These are phyloP conservation scores for Podospora conica DNA, from an alignment of 495 filamentous ascomycete genomes.

Conservation along the genomic window DNA sequence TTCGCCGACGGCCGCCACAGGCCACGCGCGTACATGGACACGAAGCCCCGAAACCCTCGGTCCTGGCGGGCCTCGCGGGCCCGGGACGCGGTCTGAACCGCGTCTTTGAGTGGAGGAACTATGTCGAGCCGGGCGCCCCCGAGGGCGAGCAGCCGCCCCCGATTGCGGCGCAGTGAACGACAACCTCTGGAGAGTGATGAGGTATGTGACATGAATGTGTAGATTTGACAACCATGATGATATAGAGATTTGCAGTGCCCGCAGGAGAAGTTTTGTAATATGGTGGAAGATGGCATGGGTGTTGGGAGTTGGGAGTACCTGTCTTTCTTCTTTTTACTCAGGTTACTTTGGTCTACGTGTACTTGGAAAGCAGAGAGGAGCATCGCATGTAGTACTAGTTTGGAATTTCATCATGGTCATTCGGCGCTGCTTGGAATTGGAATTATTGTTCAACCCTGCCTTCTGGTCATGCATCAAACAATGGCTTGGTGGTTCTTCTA, in stretches of 20 bases:
- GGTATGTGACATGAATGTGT: background rate
- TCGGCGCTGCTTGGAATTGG: background rate
- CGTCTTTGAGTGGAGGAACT: slow-evolving; percentile 43
- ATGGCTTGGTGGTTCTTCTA: background rate
- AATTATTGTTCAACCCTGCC: background rate
- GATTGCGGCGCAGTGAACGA: background rate
- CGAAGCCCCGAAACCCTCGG: slow-evolving; percentile 32
- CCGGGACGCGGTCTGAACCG: slow-evolving; percentile 41
- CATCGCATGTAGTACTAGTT: background rate
- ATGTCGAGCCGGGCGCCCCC: slow-evolving; percentile 36
- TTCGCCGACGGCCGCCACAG: slow-evolving; percentile 23
- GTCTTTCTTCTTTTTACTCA: background rate
- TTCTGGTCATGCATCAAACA: too few species aligned
- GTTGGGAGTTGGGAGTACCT: too few species aligned
- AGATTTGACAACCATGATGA: background rate
- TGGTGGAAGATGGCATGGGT: too few species aligned
- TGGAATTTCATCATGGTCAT: background rate
- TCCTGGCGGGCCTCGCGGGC: slow-evolving; percentile 41
- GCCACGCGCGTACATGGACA: slow-evolving; percentile 23
- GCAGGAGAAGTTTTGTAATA: too few species aligned
- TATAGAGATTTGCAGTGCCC: background rate
- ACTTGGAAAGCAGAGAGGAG: background rate
- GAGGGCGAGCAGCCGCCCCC: slow-evolving; percentile 14
- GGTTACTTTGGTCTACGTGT: background rate
- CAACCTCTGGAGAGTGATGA: background rate